phyloP scores from a whole-genome alignment of 2,329 filamentous ascomycete species.

The Emergomyces africanus region DNA sequence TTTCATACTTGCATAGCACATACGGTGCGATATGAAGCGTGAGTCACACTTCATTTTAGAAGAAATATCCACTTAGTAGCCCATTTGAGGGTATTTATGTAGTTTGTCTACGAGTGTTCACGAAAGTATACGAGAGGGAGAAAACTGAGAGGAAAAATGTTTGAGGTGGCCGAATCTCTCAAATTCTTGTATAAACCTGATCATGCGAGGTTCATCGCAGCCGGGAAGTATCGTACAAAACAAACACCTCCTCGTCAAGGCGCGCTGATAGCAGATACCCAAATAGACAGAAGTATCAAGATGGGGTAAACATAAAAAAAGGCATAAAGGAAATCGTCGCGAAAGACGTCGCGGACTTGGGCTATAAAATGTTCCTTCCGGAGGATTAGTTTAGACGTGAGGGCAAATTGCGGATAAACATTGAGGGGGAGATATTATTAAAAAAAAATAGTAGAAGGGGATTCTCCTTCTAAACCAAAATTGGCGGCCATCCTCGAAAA shows the following conservation, averaged over 20 bases:
- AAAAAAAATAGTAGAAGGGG: conserved; percentile 25
- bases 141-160: not conserved
- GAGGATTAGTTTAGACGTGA: conserved; percentile 6
- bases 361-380: conserved; percentile 8
- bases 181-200: conserved; percentile 25
- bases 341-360: conserved; percentile 21
- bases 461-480: conserved; percentile 27
- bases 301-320: conserved; percentile 13
- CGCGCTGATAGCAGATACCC: conserved; percentile 7
- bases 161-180: conserved; percentile 35
- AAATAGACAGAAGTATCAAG: conserved; percentile 11
- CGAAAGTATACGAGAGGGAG: not conserved
- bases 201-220: conserved; percentile 17
- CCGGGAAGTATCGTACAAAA: conserved; percentile 10
- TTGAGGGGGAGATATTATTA: conserved; percentile 21
- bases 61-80: not conserved
- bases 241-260: conserved; percentile 8
- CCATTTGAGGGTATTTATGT: too few relatives aligned
- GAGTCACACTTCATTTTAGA: not conserved
- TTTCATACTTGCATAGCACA: too few relatives aligned
- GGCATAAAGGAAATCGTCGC: conserved; percentile 16
- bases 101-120: not conserved
- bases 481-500: conserved; percentile 35
- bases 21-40: not conserved
- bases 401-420: conserved; percentile 17